A percentile compares a stretch with the other conserved stretches of the same genome.
phyloP scores from a whole-genome alignment of 352 stramenopile genomes.

The Globisporangium heterothallicum region DNA sequence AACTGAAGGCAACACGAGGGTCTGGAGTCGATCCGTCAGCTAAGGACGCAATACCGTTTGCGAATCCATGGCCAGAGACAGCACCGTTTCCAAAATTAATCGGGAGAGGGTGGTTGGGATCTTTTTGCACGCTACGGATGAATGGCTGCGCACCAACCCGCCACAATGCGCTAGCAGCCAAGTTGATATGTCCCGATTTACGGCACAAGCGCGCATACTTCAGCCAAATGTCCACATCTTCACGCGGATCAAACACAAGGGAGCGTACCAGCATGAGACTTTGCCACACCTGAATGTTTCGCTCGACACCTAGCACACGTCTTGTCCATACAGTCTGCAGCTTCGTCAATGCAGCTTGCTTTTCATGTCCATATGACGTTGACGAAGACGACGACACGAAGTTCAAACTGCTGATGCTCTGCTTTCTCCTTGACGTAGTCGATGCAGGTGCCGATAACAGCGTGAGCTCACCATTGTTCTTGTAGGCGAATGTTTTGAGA shows the following conservation, averaged over 20 bases:
- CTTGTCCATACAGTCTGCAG: slow-evolving; percentile 80
- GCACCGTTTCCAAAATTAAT: slow-evolving; percentile 61
- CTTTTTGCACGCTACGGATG: slow-evolving; percentile 68
- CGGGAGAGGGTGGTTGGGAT: slow-evolving; percentile 56
- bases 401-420: slow-evolving; percentile 78
- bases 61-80: slow-evolving; percentile 42
- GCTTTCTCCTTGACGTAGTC: slow-evolving; percentile 41
- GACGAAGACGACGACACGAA: slow-evolving; percentile 72
- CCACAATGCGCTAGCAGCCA: slow-evolving; percentile 79
- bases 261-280: slow-evolving; percentile 94
- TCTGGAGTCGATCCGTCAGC: slow-evolving; percentile 68
- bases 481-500: slow-evolving; percentile 70
- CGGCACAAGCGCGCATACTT: slow-evolving; percentile 91
- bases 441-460: slow-evolving; percentile 44
- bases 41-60: slow-evolving; percentile 46
- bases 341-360: slow-evolving; percentile 63
- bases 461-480: slow-evolving; percentile 76
- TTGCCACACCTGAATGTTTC: slow-evolving; percentile 92
- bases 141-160: slow-evolving; percentile 77
- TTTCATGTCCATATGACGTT: slow-evolving; percentile 68
- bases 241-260: slow-evolving; percentile 83
- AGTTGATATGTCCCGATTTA: slow-evolving; percentile 85
- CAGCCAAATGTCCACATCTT: slow-evolving; percentile 93
- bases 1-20: slow-evolving; percentile 75
- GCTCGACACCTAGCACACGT: slow-evolving; percentile 92